Evolutionary conservation across 345 rosid genomes (phyloP).

Genomic region (Erodium maritimum): DNA sequence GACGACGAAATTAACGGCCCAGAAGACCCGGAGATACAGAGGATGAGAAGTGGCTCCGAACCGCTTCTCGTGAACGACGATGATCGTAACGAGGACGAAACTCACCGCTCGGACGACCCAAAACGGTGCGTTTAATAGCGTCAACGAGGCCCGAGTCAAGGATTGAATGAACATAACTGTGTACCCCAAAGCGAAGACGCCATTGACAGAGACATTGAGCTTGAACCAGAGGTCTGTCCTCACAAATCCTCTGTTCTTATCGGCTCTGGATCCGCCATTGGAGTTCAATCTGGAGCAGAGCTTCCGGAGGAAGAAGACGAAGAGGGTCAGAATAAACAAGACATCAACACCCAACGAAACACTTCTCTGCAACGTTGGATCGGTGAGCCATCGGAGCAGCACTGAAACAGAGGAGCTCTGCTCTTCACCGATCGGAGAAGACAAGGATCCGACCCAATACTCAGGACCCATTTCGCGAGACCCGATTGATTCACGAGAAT

Average conservation of each 20-base stretch:
- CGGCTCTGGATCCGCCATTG: slow-evolving; percentile 16
- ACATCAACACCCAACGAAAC: slow-evolving; percentile 43
- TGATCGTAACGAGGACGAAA: slow-evolving; percentile 42
- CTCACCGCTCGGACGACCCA: slow-evolving; percentile 74
- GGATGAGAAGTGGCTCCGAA: slow-evolving; percentile 55
- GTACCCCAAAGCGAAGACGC: slow-evolving; percentile 39
- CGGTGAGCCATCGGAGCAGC: slow-evolving; percentile 55
- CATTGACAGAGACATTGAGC: slow-evolving; percentile 30
- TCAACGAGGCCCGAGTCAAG: slow-evolving; percentile 35
- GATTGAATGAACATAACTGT: slow-evolving; percentile 32
- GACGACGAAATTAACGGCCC: slow-evolving; percentile 38
- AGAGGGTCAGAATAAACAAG: slow-evolving; percentile 37
- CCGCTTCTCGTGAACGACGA: slow-evolving; percentile 60
- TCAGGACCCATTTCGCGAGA: slow-evolving; percentile 26
- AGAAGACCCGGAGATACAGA: slow-evolving; percentile 46
- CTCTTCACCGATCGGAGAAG: slow-evolving; percentile 45
- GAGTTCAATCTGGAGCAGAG: slow-evolving; percentile 30
- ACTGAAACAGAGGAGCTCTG: slow-evolving; percentile 25
- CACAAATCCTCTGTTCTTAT: slow-evolving; percentile 19
- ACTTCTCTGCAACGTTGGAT: slow-evolving; percentile 75
- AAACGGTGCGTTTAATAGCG: slow-evolving; percentile 33
- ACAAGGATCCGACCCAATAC: slow-evolving; percentile 43
- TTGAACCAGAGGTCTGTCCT: slow-evolving; percentile 41
- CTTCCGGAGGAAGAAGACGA: slow-evolving; percentile 36
- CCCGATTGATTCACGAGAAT: too few relatives aligned